phyloP scores from a whole-genome alignment of 2,329 filamentous ascomycete species.

The Colletotrichum lini region DNA sequence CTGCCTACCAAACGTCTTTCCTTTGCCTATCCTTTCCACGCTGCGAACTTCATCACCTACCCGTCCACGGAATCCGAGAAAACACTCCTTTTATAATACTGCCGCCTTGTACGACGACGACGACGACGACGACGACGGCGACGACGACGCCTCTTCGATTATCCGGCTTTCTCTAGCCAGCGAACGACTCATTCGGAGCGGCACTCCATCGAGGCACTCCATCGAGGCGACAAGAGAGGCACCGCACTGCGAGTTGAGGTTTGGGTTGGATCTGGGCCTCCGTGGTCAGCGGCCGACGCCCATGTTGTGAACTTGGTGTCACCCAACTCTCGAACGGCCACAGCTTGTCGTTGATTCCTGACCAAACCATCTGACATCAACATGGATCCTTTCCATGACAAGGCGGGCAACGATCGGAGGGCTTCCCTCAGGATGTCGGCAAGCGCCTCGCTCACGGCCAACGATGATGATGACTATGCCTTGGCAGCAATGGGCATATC shows the following conservation, averaged over 20 bases:
- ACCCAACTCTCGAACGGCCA: slow-evolving; percentile 13
- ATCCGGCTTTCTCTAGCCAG: not conserved
- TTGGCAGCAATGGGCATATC: slow-evolving; percentile 66
- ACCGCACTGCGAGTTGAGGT: slow-evolving; percentile 22
- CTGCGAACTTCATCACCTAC: not conserved
- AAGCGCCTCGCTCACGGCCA: slow-evolving; percentile 47
- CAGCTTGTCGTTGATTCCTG: slow-evolving; percentile 24
- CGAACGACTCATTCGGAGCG: slow-evolving; percentile 30
- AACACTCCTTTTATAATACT: not conserved
- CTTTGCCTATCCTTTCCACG: not conserved
- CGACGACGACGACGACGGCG: not conserved
- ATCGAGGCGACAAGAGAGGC: slow-evolving; percentile 16
- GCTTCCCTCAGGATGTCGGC: slow-evolving; percentile 60
- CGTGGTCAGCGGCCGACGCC: slow-evolving; percentile 33
- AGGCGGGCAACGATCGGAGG: slow-evolving; percentile 58
- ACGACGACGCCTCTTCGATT: not conserved
- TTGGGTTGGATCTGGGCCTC: slow-evolving; percentile 34
- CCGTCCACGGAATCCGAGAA: not conserved
- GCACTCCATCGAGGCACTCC: not conserved
- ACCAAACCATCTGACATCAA: slow-evolving; percentile 41
- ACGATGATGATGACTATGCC: slow-evolving; percentile 65
- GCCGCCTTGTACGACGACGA: not conserved
- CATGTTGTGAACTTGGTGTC: slow-evolving; percentile 39
- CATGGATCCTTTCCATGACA: slow-evolving; percentile 60
- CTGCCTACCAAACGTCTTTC: slow-evolving; percentile 1